Evolutionary conservation across 164 flowering plant genomes (phyloP).

Genomic region (Paratinospora sagittata): DNA sequence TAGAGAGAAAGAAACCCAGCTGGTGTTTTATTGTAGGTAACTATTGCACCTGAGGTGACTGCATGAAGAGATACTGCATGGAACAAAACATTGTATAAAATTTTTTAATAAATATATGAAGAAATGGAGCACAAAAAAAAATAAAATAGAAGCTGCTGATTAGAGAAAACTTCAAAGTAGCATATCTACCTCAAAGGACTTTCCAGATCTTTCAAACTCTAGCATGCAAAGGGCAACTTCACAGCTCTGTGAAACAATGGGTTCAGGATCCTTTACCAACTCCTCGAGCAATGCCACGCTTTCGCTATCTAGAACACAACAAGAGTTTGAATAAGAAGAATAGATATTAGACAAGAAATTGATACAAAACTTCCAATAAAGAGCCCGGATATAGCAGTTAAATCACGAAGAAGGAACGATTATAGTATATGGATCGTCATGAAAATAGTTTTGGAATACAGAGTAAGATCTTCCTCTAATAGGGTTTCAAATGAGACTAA

Average conservation of each 20-base stretch:
- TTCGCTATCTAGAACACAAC: constrained; percentile 42
- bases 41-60: constrained; percentile 45
- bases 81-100: not conserved
- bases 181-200: constrained; percentile 68
- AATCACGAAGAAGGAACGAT: too few species aligned
- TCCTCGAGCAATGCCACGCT: constrained; percentile 73
- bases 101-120: not conserved
- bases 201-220: constrained; percentile 83
- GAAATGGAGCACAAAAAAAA: not conserved
- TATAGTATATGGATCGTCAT: too few species aligned
- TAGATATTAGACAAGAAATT: not conserved
- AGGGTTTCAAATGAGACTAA: not conserved
- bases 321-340: constrained; percentile 1
- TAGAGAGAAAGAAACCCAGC: not conserved
- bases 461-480: too few species aligned
- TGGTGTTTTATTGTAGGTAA: not conserved
- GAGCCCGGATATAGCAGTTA: too few species aligned
- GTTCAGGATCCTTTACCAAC: constrained; percentile 73
- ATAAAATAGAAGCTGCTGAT: not conserved
- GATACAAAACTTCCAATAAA: not conserved
- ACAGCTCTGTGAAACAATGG: constrained; percentile 90
- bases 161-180: not conserved
- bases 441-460: too few species aligned
- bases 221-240: constrained; percentile 99
- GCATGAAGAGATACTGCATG: constrained; percentile 78